Base-by-base conservation (phyloP, 495 filamentous ascomycete genomes). In the Hyaloscypha bicolor region DNA sequence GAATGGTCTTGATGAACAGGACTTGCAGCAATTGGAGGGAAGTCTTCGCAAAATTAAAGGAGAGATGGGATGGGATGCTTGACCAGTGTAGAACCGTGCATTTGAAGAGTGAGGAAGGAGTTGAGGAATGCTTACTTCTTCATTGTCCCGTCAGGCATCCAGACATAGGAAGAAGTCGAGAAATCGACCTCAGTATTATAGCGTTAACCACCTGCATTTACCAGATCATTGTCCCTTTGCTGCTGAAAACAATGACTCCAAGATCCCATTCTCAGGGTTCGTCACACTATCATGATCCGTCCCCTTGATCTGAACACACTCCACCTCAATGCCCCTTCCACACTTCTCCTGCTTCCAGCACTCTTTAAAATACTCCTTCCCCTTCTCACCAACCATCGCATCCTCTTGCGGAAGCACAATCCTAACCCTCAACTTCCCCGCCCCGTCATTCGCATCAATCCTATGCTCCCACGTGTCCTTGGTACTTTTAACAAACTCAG, bases 301-400 rank as follows among this genome's bases (percentile, higher is more conserved):
- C 1, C 61, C 70, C 48, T 69, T 51, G 8, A 52, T 37, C 39
- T 29, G 32, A 12, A 62, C 31, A 51, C 11, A 32, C 21, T 66
- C 52, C 8, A 70, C 60, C 48, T 70, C 65, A 51, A 70, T 68
- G 1, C 64, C 70, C n/a, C 16, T 31, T 2, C 67, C 71, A 63
- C 61, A 64, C 9, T 60, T 63, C 51, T 73, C 68, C 9, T 62
- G 21, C 9, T 9, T 56, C 64, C 64, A 73, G 52, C 64, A 65
- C 30, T 70, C 65, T 56, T 73, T 45, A 52, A 73, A 66, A 61
- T 70, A 70, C 29, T 61, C 55, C 62, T 29, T 67, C 45, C 71
- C 71, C 37, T 70, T 69, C 31, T 59, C 60, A 12, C 68, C 71
- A 42, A 69, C 63, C 68, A 70, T 70, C n/a, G 42, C 9, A 62